Percentiles rank a stretch among this genome's conserved stretches.
These are phyloP conservation scores for Oxytropis ochrocephala DNA, from an alignment of 306 rosid species.

Conservation along the genomic window DNA sequence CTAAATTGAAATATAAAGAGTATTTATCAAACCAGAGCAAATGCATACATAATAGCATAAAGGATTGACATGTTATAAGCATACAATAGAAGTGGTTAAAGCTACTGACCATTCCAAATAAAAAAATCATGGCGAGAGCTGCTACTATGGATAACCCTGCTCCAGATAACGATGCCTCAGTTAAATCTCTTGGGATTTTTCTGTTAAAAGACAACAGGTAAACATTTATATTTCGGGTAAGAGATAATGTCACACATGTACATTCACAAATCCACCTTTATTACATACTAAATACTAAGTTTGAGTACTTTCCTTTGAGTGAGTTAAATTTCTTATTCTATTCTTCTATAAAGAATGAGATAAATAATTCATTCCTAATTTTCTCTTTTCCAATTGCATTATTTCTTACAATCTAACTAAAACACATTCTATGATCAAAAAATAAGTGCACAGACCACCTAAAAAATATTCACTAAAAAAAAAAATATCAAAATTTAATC, in stretches of 20 bases:
- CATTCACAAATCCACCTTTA: conserved; percentile 4
- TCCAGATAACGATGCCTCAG: conserved; percentile 95
- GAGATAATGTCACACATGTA: not conserved
- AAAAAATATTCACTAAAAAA: not conserved
- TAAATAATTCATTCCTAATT: not conserved
- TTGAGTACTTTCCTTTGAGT: not conserved
- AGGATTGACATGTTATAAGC: not conserved
- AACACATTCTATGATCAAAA: no score
- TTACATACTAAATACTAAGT: not conserved
- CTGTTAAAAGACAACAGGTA: conserved; percentile 35
- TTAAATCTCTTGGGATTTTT: conserved; percentile 97
- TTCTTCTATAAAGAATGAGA: not conserved
- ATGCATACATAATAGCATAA: not conserved
- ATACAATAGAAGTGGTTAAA: conserved; percentile 6
- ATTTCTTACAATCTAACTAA: not conserved
- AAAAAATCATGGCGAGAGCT: conserved; percentile 79
- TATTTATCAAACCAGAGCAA: not conserved
- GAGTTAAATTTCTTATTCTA: not conserved
- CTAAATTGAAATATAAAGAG: not conserved
- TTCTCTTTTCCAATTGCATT: not conserved
- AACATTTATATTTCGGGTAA: not conserved
- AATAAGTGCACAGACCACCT: no score
- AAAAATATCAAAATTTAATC: not conserved
- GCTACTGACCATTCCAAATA: conserved; percentile 90
- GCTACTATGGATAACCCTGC: conserved; percentile 94